Conservation (phyloP, 345 rosid genomes). For the Hirschfeldia incana region DNA sequence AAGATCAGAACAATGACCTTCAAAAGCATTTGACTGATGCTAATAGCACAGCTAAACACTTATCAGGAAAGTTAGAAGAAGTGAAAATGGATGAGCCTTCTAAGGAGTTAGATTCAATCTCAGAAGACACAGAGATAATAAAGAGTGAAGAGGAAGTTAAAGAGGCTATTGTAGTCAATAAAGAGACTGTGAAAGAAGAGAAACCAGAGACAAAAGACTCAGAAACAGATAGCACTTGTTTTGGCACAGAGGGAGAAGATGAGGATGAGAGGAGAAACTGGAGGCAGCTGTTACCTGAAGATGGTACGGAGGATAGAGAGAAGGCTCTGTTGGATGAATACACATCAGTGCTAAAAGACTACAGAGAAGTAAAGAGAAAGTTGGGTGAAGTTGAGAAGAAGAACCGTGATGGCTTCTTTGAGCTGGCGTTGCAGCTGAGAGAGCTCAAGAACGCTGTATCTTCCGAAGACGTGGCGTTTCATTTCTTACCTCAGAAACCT, state of each 20-base stretch:
- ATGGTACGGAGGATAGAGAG: conserved; percentile 66
- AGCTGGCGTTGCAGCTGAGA: conserved; percentile 71
- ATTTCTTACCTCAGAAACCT: conserved; percentile 45
- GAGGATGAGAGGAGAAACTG: conserved; percentile 52
- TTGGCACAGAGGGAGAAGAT: conserved; percentile 43
- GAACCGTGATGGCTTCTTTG: conserved; percentile 72
- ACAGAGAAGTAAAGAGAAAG: background rate
- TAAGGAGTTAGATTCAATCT: conserved; percentile 9
- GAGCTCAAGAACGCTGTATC: conserved; percentile 65
- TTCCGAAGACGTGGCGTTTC: conserved; percentile 59
- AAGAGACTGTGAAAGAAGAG: conserved; percentile 9
- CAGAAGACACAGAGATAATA: conserved; percentile 13
- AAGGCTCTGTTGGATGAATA: background rate
- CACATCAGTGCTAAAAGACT: background rate
- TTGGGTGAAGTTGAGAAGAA: conserved; percentile 25
- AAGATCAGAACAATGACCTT: conserved; percentile 50
- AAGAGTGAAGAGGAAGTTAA: conserved; percentile 30
- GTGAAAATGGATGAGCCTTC: conserved; percentile 46
- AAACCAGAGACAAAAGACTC: conserved; percentile 42
- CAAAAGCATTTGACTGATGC: conserved; percentile 51
- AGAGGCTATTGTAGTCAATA: conserved; percentile 7
- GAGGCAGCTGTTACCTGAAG: conserved; percentile 58
- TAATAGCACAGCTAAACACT: conserved; percentile 45
- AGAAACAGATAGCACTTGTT: conserved; percentile 41
- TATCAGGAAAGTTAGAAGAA: conserved; percentile 51